Evolutionary conservation across 352 stramenopile genomes (phyloP), one percentile per base, ranked within the genome.

Genomic region (Phytophthora agathidicida): DNA sequence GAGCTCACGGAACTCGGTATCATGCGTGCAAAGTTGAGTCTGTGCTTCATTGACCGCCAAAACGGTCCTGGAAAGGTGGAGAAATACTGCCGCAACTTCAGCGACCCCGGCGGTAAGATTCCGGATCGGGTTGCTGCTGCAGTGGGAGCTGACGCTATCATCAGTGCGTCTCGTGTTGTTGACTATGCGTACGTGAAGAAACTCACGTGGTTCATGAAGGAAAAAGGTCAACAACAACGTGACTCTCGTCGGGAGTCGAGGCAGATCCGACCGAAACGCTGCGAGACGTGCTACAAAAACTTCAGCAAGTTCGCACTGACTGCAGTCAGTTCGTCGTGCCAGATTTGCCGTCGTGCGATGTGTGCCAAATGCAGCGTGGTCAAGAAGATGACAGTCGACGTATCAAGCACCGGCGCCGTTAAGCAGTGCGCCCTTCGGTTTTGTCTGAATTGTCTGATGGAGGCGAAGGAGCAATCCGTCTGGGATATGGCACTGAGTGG

Each of bases 381-480:
- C 22, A 86, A 86, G 53, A 79, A 77, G 9, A 67, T 86, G 51
- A 73, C 71, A 1, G 52, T 88, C 24, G 73, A 88, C 48, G 55
- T 86, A 20, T 60, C 66, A 3, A 48, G 26, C 10, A 64, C 75
- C 14, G 56, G 42, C 0, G 53, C 54, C 26, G 58, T 76, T 14
- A 57, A 43, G 24, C 68, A 86, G 23, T 64, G 58, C 10, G 32
- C 64, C 27, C 49, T 86, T 3, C 54, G 56, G 10, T 65, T 65
- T 31, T 65, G 56, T 16, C 30, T 65, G 37, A 65, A 52, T 16
- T 65, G 46, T 28, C 19, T 59, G 7, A 52, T 59, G 56, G 56
- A 65, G n/a, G 56, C 56, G 3, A 65, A 65, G 31, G 56, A 65
- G 22, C 39, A 65, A 14, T 65, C 56, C 19, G 46, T 65, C 4